These are phyloP conservation scores for Cymbopogon citratus DNA, from an alignment of 176 grass and related monocot genomes.

Conservation along the genomic window DNA sequence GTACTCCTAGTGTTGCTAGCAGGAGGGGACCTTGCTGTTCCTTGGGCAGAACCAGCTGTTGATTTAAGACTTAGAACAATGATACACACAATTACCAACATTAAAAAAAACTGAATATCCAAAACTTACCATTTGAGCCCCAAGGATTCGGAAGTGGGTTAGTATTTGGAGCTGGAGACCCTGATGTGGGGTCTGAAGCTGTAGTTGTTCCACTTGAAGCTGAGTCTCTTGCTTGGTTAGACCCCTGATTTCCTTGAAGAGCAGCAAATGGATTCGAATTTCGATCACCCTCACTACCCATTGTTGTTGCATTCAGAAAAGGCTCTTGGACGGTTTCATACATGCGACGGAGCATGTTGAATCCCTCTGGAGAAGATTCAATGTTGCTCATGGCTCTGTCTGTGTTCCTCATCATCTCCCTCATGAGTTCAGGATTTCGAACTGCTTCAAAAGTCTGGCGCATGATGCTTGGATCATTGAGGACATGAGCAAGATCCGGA, in stretches of 20 bases:
- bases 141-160: slow-evolving; percentile 97
- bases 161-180: slow-evolving; percentile 76
- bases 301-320: slow-evolving; percentile 89
- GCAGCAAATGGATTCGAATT: slow-evolving; percentile 82
- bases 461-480: slow-evolving; percentile 88
- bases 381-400: slow-evolving; percentile 99
- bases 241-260: slow-evolving; percentile 69
- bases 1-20: slow-evolving; percentile 39
- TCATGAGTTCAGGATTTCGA: slow-evolving; percentile 97
- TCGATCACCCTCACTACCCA: slow-evolving; percentile 60
- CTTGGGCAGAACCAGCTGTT: slow-evolving; percentile 59
- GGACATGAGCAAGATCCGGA: slow-evolving; percentile 93
- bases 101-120: not conserved
- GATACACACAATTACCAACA: slow-evolving; percentile 2
- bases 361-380: slow-evolving; percentile 94
- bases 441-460: slow-evolving; percentile 92
- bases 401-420: slow-evolving; percentile 99
- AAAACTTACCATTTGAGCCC: slow-evolving; percentile 62
- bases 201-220: slow-evolving; percentile 40
- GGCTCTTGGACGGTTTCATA: slow-evolving; percentile 99
- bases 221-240: slow-evolving; percentile 41
- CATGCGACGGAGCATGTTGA: slow-evolving; percentile 98
- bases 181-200: slow-evolving; percentile 51
- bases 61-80: slow-evolving; percentile 23
- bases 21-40: slow-evolving; percentile 45